A percentile compares a stretch with the other conserved stretches of the same genome.
phyloP scores from a whole-genome alignment of 2,329 filamentous ascomycete genomes.

The Phialocephala subalpina region DNA sequence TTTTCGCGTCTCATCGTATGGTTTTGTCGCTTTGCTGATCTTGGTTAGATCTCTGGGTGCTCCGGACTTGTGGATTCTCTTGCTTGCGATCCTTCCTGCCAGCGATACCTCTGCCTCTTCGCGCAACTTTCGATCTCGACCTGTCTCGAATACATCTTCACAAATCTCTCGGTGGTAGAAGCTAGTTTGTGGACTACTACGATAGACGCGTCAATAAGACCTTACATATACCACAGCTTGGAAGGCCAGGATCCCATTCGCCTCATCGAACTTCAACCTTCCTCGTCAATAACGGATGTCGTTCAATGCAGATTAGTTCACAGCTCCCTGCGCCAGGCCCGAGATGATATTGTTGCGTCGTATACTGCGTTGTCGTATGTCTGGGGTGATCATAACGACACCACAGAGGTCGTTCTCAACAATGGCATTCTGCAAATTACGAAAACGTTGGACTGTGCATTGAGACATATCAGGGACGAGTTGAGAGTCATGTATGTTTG shows the following conservation, averaged over 20 bases:
- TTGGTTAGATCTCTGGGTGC: no score
- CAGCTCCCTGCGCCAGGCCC: conserved; percentile 1
- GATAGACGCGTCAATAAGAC: no score
- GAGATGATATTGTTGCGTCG: conserved; percentile 11
- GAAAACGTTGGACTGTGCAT: not conserved
- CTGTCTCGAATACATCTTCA: no score
- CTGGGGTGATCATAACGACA: conserved; percentile 11
- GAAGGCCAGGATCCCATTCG: not conserved
- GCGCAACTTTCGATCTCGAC: no score
- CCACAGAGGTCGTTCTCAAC: not conserved
- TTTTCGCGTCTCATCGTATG: no score
- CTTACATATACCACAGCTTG: conserved; percentile 3
- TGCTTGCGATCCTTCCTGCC: no score
- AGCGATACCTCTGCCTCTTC: no score
- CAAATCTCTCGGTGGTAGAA: no score
- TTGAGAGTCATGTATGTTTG: conserved; percentile 11
- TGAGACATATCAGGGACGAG: not conserved
- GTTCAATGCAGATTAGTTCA: conserved; percentile 9
- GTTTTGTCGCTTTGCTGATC: no score
- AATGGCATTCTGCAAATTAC: not conserved
- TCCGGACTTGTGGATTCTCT: no score
- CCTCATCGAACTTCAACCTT: conserved; percentile 4
- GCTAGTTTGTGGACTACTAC: no score
- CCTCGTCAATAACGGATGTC: not conserved
- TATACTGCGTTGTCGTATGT: conserved; percentile 27